Evolutionary conservation across 768 basidiomycete species (phyloP).

Genomic region (Kwoniella botswanensis): DNA sequence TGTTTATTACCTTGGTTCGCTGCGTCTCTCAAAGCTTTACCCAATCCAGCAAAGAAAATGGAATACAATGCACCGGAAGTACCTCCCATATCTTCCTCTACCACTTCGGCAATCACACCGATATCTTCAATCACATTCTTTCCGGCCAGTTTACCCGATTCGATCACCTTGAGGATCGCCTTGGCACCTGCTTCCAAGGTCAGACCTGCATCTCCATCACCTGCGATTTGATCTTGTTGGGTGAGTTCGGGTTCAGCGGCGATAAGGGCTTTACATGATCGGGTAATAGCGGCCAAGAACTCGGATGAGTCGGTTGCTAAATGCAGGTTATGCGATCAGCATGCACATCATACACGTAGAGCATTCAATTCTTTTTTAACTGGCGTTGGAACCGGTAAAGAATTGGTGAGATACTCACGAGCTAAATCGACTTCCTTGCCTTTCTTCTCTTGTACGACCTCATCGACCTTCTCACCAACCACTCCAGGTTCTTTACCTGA

Average conservation of each 20-base stretch:
- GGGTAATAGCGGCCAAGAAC: conserved; percentile 46
- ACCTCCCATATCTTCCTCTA: conserved; percentile 86
- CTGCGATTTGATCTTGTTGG: conserved; percentile 84
- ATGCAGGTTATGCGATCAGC: not conserved
- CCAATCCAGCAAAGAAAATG: conserved; percentile 88
- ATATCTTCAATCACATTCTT: conserved; percentile 70
- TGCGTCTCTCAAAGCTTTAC: conserved; percentile 67
- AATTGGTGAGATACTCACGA: conserved; percentile 29
- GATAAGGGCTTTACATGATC: conserved; percentile 62
- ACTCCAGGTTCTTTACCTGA: conserved; percentile 58
- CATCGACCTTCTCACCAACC: conserved; percentile 32
- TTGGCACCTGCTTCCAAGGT: conserved; percentile 69
- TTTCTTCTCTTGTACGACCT: conserved; percentile 23
- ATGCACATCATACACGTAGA: not conserved
- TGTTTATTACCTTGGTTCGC: conserved; percentile 54
- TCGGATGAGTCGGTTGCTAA: conserved; percentile 36
- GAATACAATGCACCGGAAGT: conserved; percentile 90
- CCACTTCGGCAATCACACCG: conserved; percentile 72
- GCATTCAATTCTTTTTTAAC: too few relatives aligned
- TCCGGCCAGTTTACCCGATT: conserved; percentile 67
- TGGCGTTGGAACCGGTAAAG: not conserved
- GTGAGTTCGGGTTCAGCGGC: conserved; percentile 87
- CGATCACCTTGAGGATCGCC: conserved; percentile 67
- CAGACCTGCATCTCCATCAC: conserved; percentile 78
- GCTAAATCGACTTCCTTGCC: conserved; percentile 45